phyloP scores from a whole-genome alignment of 73 alveolate species.

The Durusdinium trenchii region DNA sequence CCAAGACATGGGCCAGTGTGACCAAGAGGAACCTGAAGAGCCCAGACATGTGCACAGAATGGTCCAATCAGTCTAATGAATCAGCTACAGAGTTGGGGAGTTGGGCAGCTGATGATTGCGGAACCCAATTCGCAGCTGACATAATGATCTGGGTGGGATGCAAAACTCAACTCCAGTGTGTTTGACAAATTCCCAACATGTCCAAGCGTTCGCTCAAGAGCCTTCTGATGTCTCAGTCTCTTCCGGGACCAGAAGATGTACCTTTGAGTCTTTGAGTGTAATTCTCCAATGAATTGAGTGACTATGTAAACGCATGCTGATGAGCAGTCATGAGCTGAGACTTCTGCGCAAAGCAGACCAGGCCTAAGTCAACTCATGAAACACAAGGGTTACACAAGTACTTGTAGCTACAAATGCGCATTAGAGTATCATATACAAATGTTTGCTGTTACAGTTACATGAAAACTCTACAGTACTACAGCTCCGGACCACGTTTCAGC shows the following conservation, averaged over 20 bases:
- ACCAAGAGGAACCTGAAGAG: conserved; percentile 53
- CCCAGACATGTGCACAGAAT: not conserved
- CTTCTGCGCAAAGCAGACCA: not conserved
- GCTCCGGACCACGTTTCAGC: not conserved
- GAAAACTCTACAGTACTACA: not conserved
- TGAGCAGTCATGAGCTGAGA: not conserved
- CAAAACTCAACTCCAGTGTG: not conserved
- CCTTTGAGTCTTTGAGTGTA: not conserved
- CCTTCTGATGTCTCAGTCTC: not conserved
- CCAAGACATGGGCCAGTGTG: conserved; percentile 1
- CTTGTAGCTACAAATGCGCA: not conserved
- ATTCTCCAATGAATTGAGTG: not conserved
- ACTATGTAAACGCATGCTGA: not conserved
- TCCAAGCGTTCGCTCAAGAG: not conserved
- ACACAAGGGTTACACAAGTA: not conserved
- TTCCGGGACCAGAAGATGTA: not conserved
- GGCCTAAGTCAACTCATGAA: not conserved
- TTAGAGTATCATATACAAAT: not conserved
- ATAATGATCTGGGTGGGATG: not conserved
- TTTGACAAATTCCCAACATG: not conserved
- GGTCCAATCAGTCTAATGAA: not conserved
- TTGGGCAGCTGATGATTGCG: not conserved
- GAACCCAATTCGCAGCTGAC: not conserved
- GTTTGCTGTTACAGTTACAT: not conserved
- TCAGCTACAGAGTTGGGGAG: not conserved